Conservation (phyloP, 177 flowering plant species). For the Vitis hybrid region DNA sequence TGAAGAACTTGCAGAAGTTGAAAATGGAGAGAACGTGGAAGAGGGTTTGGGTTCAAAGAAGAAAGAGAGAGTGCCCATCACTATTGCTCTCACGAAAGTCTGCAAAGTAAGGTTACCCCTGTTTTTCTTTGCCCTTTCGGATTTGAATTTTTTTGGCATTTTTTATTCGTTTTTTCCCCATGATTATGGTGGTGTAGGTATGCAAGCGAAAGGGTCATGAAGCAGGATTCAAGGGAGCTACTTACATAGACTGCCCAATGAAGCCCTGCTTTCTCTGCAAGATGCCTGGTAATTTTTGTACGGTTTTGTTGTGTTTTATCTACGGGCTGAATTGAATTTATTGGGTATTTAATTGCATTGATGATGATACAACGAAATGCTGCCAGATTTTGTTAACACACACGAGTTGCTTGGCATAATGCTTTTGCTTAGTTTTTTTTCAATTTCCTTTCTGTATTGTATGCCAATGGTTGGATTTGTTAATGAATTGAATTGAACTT, state of each 20-base stretch:
- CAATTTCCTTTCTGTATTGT: not conserved
- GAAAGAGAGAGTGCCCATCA: constrained; percentile 61
- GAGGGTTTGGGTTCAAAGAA: constrained; percentile 22
- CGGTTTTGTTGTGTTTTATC: not conserved
- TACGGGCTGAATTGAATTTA: no score
- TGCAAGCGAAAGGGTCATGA: constrained; percentile 87
- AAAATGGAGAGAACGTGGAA: constrained; percentile 19
- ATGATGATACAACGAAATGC: no score
- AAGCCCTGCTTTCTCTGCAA: constrained; percentile 95
- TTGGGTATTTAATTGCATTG: no score
- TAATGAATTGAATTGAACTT: no score
- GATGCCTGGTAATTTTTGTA: constrained; percentile 65
- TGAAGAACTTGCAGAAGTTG: constrained; percentile 11
- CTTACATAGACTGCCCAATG: constrained; percentile 94
- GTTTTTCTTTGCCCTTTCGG: not conserved
- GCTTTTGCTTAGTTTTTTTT: not conserved
- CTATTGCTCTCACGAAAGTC: constrained; percentile 77
- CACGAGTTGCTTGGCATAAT: not conserved
- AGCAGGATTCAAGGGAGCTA: constrained; percentile 94
- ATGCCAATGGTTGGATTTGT: no score
- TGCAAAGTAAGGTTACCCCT: constrained; percentile 64
- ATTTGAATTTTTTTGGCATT: constrained; percentile 7
- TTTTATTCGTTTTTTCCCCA: not conserved
- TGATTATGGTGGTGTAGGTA: constrained; percentile 42
- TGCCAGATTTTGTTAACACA: no score